phyloP scores from a whole-genome alignment of 768 basidiomycete species.

The Pleurotus djamor region DNA sequence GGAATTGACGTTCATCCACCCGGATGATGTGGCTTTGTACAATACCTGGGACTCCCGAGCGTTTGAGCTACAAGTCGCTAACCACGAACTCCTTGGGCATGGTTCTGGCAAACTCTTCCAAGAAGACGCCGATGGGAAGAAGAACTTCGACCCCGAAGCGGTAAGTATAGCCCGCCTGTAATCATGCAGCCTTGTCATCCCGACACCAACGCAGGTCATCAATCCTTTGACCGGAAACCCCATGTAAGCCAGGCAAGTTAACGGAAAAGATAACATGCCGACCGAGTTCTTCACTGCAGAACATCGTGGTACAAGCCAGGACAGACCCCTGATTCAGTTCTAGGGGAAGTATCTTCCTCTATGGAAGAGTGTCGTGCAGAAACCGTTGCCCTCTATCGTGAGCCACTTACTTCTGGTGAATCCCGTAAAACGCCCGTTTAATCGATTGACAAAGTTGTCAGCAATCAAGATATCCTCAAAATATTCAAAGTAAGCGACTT shows the following conservation, averaged over 20 bases:
- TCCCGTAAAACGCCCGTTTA: background rate
- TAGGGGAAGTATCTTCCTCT: conserved; percentile 87
- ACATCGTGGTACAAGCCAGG: conserved; percentile 88
- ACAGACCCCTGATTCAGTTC: conserved; percentile 77
- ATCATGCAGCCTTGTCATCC: background rate
- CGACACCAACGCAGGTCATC: conserved; percentile 47
- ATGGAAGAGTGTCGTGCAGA: conserved; percentile 95
- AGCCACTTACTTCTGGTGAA: conserved; percentile 19
- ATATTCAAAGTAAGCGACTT: conserved; percentile 67
- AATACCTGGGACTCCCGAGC: conserved; percentile 75
- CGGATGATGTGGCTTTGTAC: conserved; percentile 72
- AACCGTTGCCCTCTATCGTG: conserved; percentile 79
- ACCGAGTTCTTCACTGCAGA: conserved; percentile 28
- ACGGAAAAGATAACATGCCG: background rate
- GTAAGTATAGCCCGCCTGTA: conserved; percentile 21
- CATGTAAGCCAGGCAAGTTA: conserved; percentile 41
- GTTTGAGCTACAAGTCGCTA: conserved; percentile 89
- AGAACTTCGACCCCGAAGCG: conserved; percentile 80
- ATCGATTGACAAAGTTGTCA: conserved; percentile 47
- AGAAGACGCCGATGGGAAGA: conserved; percentile 70
- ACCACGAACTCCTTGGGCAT: conserved; percentile 86
- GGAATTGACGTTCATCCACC: conserved; percentile 78
- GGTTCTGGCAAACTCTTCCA: conserved; percentile 84
- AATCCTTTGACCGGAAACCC: conserved; percentile 80
- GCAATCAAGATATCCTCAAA: conserved; percentile 72